Evolutionary conservation across 768 basidiomycete genomes (phyloP).

Genomic region (Sistotremastrum niveocremeum): DNA sequence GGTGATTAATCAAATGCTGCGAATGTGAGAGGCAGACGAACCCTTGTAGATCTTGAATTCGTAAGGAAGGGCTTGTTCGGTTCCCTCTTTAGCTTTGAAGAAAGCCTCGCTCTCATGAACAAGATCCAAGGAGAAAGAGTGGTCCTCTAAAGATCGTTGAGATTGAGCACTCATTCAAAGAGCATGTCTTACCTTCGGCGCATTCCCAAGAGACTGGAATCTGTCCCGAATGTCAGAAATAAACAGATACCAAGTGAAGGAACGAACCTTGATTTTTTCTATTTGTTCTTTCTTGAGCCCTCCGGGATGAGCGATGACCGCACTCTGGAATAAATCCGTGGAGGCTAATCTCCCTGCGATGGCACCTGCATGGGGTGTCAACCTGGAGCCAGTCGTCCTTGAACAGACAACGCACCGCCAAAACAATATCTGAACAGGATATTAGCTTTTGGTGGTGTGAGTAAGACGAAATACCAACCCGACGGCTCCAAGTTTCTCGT

Average conservation of each 20-base stretch:
- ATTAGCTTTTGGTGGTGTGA: neutral
- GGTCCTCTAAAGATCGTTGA: conserved; percentile 18
- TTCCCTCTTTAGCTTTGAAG: conserved; percentile 18
- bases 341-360: conserved; percentile 17
- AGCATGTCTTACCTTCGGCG: conserved; percentile 20
- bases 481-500: conserved; percentile 27
- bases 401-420: conserved; percentile 16
- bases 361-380: conserved; percentile 10
- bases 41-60: conserved; percentile 26
- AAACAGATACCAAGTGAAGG: neutral
- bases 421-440: conserved; percentile 23
- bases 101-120: conserved; percentile 18
- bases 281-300: conserved; percentile 17
- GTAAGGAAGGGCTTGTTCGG: conserved; percentile 17
- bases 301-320: conserved; percentile 31
- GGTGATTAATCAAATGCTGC: conserved; percentile 2
- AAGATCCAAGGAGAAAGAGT: conserved; percentile 12
- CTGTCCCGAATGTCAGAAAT: conserved; percentile 2
- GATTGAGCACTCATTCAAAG: neutral
- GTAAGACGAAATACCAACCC: conserved; percentile 19
- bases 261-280: conserved; percentile 20
- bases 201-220: conserved; percentile 21
- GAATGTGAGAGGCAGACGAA: conserved; percentile 3
- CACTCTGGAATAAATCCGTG: conserved; percentile 20
- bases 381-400: too few relatives aligned